Percentiles rank a stretch among this genome's conserved stretches.
Conservation (phyloP, 23 red algal species). For the Cyanidioschyzon merolae region DNA sequence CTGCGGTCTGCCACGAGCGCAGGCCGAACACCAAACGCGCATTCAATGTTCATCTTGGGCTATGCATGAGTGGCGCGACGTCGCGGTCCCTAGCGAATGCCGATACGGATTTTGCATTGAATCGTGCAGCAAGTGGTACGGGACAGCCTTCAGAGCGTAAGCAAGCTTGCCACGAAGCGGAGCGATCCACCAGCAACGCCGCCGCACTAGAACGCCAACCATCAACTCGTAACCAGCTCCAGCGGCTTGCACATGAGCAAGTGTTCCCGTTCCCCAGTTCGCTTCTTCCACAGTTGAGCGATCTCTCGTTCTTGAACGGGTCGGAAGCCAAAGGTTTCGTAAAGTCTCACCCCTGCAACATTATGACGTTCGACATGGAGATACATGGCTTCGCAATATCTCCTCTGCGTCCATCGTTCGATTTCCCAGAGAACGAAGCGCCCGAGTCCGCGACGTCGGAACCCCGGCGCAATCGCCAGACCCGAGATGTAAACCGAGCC, state of each 20-base stretch:
- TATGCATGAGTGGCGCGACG: no score
- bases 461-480: background rate
- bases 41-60: no score
- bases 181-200: no score
- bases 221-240: background rate
- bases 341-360: background rate
- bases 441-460: background rate
- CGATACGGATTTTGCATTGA: no score
- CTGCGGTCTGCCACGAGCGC: no score
- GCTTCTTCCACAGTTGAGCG: background rate
- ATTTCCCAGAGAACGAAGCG: background rate
- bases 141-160: no score
- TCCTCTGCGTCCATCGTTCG: background rate
- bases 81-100: no score
- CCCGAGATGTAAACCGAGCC: conserved; percentile 11
- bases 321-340: background rate
- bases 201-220: no score
- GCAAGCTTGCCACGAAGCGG: no score
- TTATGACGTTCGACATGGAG: conserved; percentile 17
- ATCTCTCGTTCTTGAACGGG: background rate
- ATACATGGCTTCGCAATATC: background rate
- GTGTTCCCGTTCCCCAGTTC: background rate
- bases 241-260: conserved; percentile 15
- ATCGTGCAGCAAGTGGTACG: no score
- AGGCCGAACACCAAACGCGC: no score